Evolutionary conservation across 1,284 basidiomycete genomes (phyloP), one percentile per base, ranked within the genome.

Genomic region (Microbotryum violaceum): DNA sequence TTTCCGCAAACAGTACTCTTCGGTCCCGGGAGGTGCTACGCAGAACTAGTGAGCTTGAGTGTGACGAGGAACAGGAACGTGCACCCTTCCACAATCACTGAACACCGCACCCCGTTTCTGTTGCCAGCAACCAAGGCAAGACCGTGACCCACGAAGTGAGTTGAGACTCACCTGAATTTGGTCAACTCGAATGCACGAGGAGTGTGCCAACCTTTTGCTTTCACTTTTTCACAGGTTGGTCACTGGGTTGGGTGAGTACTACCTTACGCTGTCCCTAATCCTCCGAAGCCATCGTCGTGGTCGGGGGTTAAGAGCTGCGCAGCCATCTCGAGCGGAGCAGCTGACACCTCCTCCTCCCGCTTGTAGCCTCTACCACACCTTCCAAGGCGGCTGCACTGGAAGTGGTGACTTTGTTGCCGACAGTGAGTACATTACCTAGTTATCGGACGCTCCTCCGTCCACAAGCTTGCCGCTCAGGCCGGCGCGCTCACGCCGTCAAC

Each of bases 321-420:
- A n/a, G 23, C 45, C 14, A 25, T 21, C 14, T 33, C 70, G 67
- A 2, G 3, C 21, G 48, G 4, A 29, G 6, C 25, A 33, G 33
- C 51, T 53, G 25, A 53, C 9, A 10, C 49, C 33, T 37, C 25
- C 42, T 4, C 25, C 33, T 33, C 63, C 70, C 52, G 72, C 69
- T 70, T 51, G 82, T 66, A 81, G 82, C 44, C 76, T 83, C 46
- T 82, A 81, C 74, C 82, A 83, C 71, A 81, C 82, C 47, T 84
- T 83, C 77, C 79, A 83, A 69, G 82, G 81, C 37, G 82, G 82
- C 8, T 83, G 81, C 76, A 67, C 65, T 42, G 77, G 76, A 46
- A 58, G 74, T n/a, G 82, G 82, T 20, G 82, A 84, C 70, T 70
- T 63, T 46, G 81, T 84, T 57, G 68, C 71, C 45, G 82, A 83